These are phyloP conservation scores for Penicillium hesseltinei DNA, from an alignment of 2,329 filamentous ascomycete genomes.

Conservation along the genomic window DNA sequence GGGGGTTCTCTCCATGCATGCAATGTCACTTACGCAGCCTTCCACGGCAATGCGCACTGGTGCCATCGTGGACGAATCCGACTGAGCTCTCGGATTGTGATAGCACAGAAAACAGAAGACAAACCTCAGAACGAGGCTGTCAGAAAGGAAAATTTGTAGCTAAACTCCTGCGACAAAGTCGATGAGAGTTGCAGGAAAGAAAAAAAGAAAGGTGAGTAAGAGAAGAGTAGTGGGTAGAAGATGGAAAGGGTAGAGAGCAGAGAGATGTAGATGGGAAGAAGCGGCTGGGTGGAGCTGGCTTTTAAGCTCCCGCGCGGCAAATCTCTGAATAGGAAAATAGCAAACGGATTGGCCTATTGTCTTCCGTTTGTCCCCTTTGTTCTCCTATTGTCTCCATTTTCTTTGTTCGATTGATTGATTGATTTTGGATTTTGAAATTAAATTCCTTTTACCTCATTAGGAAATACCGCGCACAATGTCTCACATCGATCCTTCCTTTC, in stretches of 20 bases:
- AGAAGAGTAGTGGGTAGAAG: not conserved
- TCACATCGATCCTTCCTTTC: slow-evolving; percentile 30
- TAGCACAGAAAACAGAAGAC: not conserved
- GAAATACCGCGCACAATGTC: slow-evolving; percentile 25
- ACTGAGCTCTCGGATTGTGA: not conserved
- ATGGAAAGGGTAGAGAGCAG: slow-evolving; percentile 1
- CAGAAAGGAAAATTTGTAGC: not conserved
- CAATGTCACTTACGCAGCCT: slow-evolving; percentile 67
- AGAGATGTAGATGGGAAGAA: slow-evolving; percentile 11
- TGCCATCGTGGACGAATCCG: not conserved
- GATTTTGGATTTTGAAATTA: not conserved
- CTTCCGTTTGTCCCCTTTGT: not conserved
- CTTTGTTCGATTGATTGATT: not conserved
- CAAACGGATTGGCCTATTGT: not conserved
- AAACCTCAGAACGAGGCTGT: not conserved
- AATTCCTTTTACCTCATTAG: not conserved
- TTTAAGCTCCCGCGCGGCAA: slow-evolving; percentile 13
- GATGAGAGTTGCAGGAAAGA: not conserved
- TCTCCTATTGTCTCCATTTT: not conserved
- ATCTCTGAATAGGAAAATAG: slow-evolving; percentile 5
- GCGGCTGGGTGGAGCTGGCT: slow-evolving; percentile 5
- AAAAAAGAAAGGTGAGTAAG: not conserved
- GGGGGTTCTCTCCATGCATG: not conserved
- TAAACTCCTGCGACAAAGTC: not conserved
- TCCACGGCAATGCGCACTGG: slow-evolving; percentile 73